phyloP scores from a whole-genome alignment of 352 stramenopile species.

The Pythium chondricola region DNA sequence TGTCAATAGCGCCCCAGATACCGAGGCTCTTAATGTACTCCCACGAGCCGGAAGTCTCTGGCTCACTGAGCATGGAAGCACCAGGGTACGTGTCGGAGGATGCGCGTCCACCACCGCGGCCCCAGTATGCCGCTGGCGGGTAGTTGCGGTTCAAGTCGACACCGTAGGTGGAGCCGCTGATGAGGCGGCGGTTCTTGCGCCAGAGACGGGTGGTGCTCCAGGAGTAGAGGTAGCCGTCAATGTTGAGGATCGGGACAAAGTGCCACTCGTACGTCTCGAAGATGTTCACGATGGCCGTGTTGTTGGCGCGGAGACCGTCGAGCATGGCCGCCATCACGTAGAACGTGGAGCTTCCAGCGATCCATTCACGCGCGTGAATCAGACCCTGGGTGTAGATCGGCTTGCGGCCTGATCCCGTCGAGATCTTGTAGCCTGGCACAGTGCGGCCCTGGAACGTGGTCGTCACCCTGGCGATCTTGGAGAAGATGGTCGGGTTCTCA shows the following conservation, averaged over 20 bases:
- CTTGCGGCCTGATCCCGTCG: constrained; percentile 7
- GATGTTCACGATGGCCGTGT: constrained; percentile 10
- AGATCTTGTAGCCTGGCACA: constrained; percentile 25
- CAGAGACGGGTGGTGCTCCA: constrained; percentile 14
- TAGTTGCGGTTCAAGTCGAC: constrained; percentile 30
- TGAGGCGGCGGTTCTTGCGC: constrained; percentile 23
- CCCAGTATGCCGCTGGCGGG: constrained; percentile 11
- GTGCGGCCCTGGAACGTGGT: constrained; percentile 13
- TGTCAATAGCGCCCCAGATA: constrained; percentile 16
- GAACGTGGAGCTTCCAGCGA: constrained; percentile 17
- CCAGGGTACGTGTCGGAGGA: constrained; percentile 17
- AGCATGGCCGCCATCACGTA: constrained; percentile 18
- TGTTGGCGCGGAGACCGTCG: constrained; percentile 13
- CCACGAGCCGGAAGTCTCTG: constrained; percentile 17
- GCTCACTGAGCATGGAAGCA: constrained; percentile 17
- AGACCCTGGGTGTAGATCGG: constrained; percentile 19
- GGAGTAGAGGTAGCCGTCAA: constrained; percentile 18
- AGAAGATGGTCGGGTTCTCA: constrained; percentile 18
- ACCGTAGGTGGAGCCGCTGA: constrained; percentile 8
- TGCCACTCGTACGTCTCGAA: constrained; percentile 21
- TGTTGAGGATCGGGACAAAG: constrained; percentile 28
- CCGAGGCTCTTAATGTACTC: constrained; percentile 17
- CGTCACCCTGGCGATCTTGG: constrained; percentile 18
- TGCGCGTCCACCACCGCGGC: background rate
- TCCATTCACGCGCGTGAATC: constrained; percentile 23